These are phyloP conservation scores for Malus hybrid DNA, from an alignment of 331 rosid genomes.

Conservation along the genomic window DNA sequence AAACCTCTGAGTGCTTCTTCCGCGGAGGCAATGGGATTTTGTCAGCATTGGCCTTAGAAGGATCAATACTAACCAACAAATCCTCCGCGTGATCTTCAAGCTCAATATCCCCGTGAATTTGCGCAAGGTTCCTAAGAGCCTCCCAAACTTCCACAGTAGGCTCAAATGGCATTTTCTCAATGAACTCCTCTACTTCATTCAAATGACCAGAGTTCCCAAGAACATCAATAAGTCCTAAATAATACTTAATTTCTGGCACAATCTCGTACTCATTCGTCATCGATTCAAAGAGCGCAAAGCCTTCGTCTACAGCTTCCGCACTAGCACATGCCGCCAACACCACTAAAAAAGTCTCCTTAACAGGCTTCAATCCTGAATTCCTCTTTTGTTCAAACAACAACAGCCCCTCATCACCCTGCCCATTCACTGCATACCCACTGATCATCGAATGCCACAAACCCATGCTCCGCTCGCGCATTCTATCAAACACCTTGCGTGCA, in stretches of 20 bases:
- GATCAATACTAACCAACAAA: conserved; percentile 36
- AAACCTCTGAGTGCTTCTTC: conserved; percentile 54
- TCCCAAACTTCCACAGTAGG: conserved; percentile 43
- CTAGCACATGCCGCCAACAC: conserved; percentile 61
- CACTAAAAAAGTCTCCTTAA: conserved; percentile 35
- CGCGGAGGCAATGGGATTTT: conserved; percentile 40
- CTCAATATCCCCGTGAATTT: conserved; percentile 65
- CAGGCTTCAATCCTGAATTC: conserved; percentile 40
- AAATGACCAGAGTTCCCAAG: conserved; percentile 68
- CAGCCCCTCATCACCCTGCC: conserved; percentile 47
- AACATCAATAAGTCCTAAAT: conserved; percentile 38
- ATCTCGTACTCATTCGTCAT: conserved; percentile 47
- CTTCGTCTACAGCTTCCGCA: conserved; percentile 59
- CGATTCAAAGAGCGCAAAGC: conserved; percentile 30
- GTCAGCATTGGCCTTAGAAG: conserved; percentile 28
- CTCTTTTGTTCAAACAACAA: conserved; percentile 54
- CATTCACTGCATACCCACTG: conserved; percentile 41
- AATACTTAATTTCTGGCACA: conserved; percentile 45
- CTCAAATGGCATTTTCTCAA: conserved; percentile 48
- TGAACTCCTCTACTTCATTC: conserved; percentile 63
- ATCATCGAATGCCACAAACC: conserved; percentile 63
- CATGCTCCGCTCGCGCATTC: conserved; percentile 43
- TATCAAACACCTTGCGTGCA: conserved; percentile 69
- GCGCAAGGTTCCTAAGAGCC: conserved; percentile 38
- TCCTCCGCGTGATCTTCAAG: conserved; percentile 63